Percentiles rank a stretch among this genome's conserved stretches.
phyloP scores from a whole-genome alignment of 176 grass and related monocot species.

The Carex myosuroides region DNA sequence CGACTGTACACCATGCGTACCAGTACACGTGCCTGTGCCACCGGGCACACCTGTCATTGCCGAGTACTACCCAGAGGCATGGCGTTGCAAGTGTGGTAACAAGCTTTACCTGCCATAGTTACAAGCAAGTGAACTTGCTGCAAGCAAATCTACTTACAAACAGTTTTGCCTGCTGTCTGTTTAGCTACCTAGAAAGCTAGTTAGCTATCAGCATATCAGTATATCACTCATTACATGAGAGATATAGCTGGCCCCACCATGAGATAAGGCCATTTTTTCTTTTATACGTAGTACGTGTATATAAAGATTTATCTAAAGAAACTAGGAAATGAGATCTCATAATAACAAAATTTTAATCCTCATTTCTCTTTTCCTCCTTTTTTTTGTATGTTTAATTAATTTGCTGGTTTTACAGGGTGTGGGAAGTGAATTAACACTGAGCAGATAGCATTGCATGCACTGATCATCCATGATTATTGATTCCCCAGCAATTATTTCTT shows the following conservation, averaged over 20 bases:
- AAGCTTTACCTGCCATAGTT: conserved; percentile 68
- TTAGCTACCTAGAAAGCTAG: neutral
- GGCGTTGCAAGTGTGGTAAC: conserved; percentile 83
- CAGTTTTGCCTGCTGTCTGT: neutral
- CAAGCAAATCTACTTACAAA: neutral
- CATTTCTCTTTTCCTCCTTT: neutral
- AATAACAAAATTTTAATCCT: neutral
- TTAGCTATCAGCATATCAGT: neutral
- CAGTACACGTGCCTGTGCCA: conserved; percentile 73
- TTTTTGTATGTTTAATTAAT: neutral
- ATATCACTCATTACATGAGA: neutral
- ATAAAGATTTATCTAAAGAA: neutral
- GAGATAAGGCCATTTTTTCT: neutral
- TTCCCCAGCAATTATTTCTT: conserved; percentile 8
- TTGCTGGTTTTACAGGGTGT: conserved; percentile 12
- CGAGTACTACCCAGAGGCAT: conserved; percentile 88
- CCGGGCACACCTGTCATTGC: conserved; percentile 63
- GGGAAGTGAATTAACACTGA: neutral
- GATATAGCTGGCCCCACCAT: neutral
- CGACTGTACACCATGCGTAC: conserved; percentile 56
- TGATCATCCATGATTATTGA: neutral
- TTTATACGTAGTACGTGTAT: neutral
- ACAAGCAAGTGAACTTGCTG: conserved; percentile 1
- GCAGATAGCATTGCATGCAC: neutral
- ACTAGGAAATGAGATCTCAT: neutral